Conservation (phyloP, 2,329 filamentous ascomycete species). For the Exophiala xenobiotica region DNA sequence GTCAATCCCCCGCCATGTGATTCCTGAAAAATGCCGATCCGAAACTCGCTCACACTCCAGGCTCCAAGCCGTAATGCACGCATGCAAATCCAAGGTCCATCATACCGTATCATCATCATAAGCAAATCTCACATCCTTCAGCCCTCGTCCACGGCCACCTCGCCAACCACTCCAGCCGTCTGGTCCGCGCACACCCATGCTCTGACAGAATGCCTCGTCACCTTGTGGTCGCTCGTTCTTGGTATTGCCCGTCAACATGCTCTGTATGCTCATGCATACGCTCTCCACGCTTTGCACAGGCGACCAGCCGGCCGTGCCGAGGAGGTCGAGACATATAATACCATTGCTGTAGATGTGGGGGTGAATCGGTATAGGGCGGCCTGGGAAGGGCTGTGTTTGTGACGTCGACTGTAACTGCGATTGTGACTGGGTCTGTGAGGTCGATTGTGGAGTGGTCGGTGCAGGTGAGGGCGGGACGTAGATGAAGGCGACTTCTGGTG, state of each 20-base stretch:
- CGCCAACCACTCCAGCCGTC: conserved; percentile 28
- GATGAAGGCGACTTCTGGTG: conserved; percentile 90
- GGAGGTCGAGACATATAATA: conserved; percentile 94
- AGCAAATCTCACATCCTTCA: conserved; percentile 86
- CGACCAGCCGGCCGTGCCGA: conserved; percentile 86
- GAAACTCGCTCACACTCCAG: background rate
- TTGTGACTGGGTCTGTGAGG: conserved; percentile 20
- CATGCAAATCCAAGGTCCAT: conserved; percentile 15
- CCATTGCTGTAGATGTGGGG: conserved; percentile 98
- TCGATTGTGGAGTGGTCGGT: conserved; percentile 12
- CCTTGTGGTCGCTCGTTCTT: conserved; percentile 88
- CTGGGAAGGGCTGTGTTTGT: conserved; percentile 35
- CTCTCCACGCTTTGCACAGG: conserved; percentile 97
- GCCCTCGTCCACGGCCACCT: conserved; percentile 67
- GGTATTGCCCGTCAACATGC: conserved; percentile 94
- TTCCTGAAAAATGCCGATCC: background rate
- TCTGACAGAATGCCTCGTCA: conserved; percentile 79
- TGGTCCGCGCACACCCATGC: conserved; percentile 29
- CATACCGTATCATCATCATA: conserved; percentile 86
- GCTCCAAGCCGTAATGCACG: background rate
- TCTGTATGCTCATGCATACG: conserved; percentile 95
- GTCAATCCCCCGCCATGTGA: background rate
- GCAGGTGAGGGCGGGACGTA: conserved; percentile 50
- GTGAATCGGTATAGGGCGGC: conserved; percentile 78
- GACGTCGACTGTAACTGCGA: conserved; percentile 23